A percentile compares a stretch with the other conserved stretches of the same genome.
These are phyloP conservation scores for Crucihimalaya himalaica DNA, from an alignment of 345 rosid species.

Conservation along the genomic window DNA sequence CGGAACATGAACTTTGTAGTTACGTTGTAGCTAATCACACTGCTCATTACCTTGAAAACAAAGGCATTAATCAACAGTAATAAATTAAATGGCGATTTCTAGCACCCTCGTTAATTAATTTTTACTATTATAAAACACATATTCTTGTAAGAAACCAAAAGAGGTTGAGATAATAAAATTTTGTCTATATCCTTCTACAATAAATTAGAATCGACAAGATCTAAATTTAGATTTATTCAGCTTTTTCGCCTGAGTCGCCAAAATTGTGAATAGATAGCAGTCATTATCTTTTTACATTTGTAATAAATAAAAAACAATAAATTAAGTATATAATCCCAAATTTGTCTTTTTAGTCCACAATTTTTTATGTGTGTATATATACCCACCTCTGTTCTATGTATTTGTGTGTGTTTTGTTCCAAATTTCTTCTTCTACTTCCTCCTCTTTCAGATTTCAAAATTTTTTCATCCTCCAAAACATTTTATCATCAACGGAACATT, in stretches of 20 bases:
- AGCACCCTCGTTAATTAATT: conserved; percentile 26
- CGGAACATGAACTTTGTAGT: conserved; percentile 26
- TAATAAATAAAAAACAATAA: not conserved
- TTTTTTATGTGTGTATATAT: conserved; percentile 27
- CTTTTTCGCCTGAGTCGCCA: conserved; percentile 39
- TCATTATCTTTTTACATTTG: conserved; percentile 31
- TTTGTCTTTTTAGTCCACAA: conserved; percentile 26
- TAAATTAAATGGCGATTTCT: conserved; percentile 27
- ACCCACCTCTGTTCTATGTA: conserved; percentile 32
- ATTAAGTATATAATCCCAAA: conserved; percentile 2
- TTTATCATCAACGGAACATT: not conserved
- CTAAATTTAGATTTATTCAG: conserved; percentile 40
- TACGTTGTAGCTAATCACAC: conserved; percentile 17
- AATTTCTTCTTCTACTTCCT: conserved; percentile 8
- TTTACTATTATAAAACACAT: not conserved
- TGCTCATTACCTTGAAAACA: conserved; percentile 35
- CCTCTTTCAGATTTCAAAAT: not conserved
- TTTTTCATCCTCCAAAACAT: conserved; percentile 7
- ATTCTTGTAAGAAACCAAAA: not conserved
- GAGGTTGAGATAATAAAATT: conserved; percentile 1
- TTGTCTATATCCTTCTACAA: conserved; percentile 39
- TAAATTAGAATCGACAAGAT: conserved; percentile 40
- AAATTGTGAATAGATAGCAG: conserved; percentile 32
- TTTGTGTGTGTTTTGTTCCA: conserved; percentile 13
- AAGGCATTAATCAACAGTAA: conserved; percentile 22